Conservation (phyloP, 257 asterid species). For the Salvia miltiorrhiza region DNA sequence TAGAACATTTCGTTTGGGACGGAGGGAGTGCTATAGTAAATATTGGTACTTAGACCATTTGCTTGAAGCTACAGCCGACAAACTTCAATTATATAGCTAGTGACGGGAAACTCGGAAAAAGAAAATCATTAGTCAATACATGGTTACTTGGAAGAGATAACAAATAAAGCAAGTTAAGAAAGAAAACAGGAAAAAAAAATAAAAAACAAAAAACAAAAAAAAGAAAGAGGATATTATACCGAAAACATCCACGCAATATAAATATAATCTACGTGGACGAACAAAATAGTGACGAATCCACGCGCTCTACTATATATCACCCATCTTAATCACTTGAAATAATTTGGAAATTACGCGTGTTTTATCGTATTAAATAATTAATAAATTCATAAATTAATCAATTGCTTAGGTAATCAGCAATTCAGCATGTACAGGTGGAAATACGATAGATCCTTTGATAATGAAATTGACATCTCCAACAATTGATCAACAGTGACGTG, state of each 20-base stretch:
- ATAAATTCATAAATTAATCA: too few species aligned
- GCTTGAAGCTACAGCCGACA: too few species aligned
- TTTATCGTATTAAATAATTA: too few species aligned
- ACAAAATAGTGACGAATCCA: slow-evolving; percentile 16
- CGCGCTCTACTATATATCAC: slow-evolving; percentile 19
- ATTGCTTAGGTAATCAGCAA: background rate
- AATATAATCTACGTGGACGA: slow-evolving; percentile 29
- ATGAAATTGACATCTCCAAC: background rate
- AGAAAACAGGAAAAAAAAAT: too few species aligned
- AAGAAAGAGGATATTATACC: too few species aligned
- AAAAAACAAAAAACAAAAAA: too few species aligned
- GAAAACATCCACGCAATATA: background rate
- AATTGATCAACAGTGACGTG: slow-evolving; percentile 11
- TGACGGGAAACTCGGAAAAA: too few species aligned
- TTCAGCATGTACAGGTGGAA: background rate
- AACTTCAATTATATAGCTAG: too few species aligned
- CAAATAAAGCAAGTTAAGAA: background rate
- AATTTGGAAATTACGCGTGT: slow-evolving; percentile 20
- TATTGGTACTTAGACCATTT: too few species aligned
- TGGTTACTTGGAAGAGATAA: background rate
- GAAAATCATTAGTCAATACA: too few species aligned
- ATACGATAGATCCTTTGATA: background rate
- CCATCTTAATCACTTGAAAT: slow-evolving; percentile 11
- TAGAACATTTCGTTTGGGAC: too few species aligned
- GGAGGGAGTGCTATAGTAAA: too few species aligned